Evolutionary conservation across 768 basidiomycete genomes (phyloP), one percentile per base, ranked within the genome.

Genomic region (Suillus plorans): DNA sequence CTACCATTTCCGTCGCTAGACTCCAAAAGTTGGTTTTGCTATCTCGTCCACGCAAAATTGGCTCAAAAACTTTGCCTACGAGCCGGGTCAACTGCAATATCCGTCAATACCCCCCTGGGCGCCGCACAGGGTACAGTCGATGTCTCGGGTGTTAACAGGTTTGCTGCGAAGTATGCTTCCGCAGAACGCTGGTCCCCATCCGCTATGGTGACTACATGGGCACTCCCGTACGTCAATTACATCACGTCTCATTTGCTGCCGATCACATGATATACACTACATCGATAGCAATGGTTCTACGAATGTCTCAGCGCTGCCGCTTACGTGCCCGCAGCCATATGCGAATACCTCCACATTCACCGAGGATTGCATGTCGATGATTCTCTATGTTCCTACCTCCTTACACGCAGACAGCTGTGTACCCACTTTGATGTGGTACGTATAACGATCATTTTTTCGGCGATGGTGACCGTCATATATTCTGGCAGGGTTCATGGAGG

Each of bases 331-430:
- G 10, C 94, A 95, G 73, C 77, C 78, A 53, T 76, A 69, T 65
- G 77, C 85, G 14, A 79, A 83, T 69, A 66, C 80, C 37, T 84
- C 84, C n/a, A 72, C 75, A 5, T 84, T 78, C 76, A 82, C 73
- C 62, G 94, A 95, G 74, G 91, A 95, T 73, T 97, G 94, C 73
- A 80, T 97, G 55, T 93, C 87, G 25, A 86, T 93, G 80, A 78
- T 91, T 31, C 79, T 90, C 37, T 94, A 92, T 71, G 85, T 88
- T 3, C 91, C 91, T 6, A 74, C 79, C 8, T 71, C 79, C 2
- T 63, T 79, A 76, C 49, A 68, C 66, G 69, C 60, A 8, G 62
- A 62, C 69, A 68, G 72, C 64, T 55, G 82, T 71, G 75, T 77
- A 0, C 84, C 89, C 4, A 85, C 84, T 22, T 71, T 93, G 63